A percentile compares a stretch with the other conserved stretches of the same genome.
phyloP scores from a whole-genome alignment of 345 rosid genomes.

The Citrus glauca region DNA sequence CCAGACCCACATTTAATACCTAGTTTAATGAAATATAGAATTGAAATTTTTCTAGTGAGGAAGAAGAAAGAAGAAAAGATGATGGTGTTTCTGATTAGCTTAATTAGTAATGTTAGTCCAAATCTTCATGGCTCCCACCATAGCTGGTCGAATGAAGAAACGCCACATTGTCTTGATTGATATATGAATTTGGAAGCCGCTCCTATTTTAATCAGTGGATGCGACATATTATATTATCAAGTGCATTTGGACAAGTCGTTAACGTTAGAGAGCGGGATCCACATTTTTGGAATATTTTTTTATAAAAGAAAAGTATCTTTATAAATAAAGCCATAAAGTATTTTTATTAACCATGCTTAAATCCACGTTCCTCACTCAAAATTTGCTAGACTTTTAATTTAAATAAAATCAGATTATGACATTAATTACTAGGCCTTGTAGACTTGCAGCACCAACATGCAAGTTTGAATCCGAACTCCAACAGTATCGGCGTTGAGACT shows the following conservation, averaged over 20 bases:
- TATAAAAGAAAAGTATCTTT: background rate
- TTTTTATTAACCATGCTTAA: background rate
- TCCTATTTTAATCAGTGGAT: background rate
- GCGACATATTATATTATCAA: constrained; percentile 6
- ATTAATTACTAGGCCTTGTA: no score
- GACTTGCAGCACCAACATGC: no score
- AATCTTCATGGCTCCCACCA: constrained; percentile 33
- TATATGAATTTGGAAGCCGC: background rate
- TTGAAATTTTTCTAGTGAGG: constrained; percentile 18
- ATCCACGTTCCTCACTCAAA: background rate
- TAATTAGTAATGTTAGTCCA: constrained; percentile 15
- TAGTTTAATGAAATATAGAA: constrained; percentile 2
- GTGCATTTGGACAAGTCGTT: constrained; percentile 22
- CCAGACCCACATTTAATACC: constrained; percentile 1
- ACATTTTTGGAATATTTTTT: background rate
- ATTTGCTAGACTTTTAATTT: background rate
- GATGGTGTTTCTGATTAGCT: background rate
- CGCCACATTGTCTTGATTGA: constrained; percentile 25
- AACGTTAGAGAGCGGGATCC: constrained; percentile 28
- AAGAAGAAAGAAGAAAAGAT: background rate
- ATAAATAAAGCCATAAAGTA: background rate
- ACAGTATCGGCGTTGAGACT: no score
- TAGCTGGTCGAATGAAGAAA: constrained; percentile 19
- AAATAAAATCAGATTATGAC: background rate
- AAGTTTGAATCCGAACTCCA: no score